Evolutionary conservation across 352 stramenopile genomes (phyloP).

Genomic region (Phytophthora idaei): DNA sequence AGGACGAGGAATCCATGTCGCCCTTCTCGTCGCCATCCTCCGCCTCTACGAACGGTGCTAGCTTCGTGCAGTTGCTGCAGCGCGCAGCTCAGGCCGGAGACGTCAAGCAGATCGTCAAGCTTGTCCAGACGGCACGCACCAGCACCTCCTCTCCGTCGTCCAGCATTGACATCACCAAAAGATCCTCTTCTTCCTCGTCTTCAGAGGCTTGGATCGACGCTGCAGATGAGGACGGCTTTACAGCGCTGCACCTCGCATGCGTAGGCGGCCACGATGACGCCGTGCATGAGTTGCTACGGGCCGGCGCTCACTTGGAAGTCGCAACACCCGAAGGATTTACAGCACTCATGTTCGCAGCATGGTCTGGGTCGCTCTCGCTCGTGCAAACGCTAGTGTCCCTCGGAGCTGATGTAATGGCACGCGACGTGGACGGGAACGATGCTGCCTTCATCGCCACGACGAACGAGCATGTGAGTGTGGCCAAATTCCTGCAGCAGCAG

Average conservation of each 20-base stretch:
- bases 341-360: conserved; percentile 61
- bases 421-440: conserved; percentile 59
- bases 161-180: conserved; percentile 31
- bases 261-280: conserved; percentile 54
- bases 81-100: conserved; percentile 53
- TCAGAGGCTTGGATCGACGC: conserved; percentile 36
- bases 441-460: conserved; percentile 55
- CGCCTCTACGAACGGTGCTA: conserved; percentile 26
- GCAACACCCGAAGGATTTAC: conserved; percentile 62
- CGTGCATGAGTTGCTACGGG: conserved; percentile 45
- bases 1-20: conserved; percentile 56
- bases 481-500: conserved; percentile 47
- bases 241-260: conserved; percentile 63
- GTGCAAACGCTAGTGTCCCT: conserved; percentile 43
- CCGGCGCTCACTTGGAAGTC: conserved; percentile 48
- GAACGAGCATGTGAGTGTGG: conserved; percentile 51
- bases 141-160: conserved; percentile 28
- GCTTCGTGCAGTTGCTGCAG: conserved; percentile 44
- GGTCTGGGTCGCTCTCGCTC: conserved; percentile 46
- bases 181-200: conserved; percentile 25
- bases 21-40: conserved; percentile 42
- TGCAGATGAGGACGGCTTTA: conserved; percentile 62
- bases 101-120: conserved; percentile 53
- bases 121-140: conserved; percentile 40
- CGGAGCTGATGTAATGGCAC: conserved; percentile 41